Conservation (phyloP, 129 eudicot species). For the Pulicaria dysenterica region DNA sequence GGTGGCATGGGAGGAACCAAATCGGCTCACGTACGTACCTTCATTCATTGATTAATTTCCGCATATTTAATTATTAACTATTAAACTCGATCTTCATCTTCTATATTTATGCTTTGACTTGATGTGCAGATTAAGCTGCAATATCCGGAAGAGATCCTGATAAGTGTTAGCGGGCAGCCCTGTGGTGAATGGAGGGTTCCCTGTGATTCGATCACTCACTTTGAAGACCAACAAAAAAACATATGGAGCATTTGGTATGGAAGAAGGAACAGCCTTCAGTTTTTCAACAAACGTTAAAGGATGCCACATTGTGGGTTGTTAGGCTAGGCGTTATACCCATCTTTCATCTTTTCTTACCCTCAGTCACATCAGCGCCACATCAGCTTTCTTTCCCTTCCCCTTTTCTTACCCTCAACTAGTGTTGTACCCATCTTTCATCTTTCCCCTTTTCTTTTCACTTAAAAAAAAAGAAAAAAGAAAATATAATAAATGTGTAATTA, state of each 20-base stretch:
- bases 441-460: too few relatives aligned
- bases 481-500: too few relatives aligned
- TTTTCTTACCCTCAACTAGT: too few relatives aligned
- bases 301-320: conserved; percentile 47
- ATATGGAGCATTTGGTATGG: conserved; percentile 68
- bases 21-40: conserved; percentile 43
- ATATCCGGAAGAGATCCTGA: conserved; percentile 63
- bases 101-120: too few relatives aligned
- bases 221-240: conserved; percentile 47
- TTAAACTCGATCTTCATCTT: background rate
- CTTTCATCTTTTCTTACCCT: too few relatives aligned
- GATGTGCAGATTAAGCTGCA: conserved; percentile 58
- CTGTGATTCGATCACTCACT: conserved; percentile 51
- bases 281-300: conserved; percentile 53
- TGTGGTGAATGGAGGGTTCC: conserved; percentile 57
- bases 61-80: background rate
- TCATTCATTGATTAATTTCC: background rate
- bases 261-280: conserved; percentile 64
- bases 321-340: too few relatives aligned
- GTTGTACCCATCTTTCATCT: too few relatives aligned
- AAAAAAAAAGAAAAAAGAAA: too few relatives aligned
- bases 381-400: too few relatives aligned
- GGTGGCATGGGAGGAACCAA: conserved; percentile 65
- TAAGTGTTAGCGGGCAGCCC: conserved; percentile 56
- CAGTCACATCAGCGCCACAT: too few relatives aligned